Conservation (phyloP, 108 stramenopile species). For the Pseudonitzschia multiseries region DNA sequence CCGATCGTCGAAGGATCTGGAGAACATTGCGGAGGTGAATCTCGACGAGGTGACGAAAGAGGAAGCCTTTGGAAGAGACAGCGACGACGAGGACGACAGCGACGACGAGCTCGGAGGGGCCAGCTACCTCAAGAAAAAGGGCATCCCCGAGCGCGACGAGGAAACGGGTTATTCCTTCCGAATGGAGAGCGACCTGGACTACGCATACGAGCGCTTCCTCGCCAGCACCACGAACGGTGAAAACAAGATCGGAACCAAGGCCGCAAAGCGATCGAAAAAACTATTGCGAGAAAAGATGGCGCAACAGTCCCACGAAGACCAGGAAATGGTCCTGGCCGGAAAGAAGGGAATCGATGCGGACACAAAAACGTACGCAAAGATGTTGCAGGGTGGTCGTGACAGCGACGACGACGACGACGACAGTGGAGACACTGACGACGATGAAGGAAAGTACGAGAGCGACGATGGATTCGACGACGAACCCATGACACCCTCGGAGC, state of each 20-base stretch:
- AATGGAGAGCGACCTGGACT: constrained; percentile 85
- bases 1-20: constrained; percentile 57
- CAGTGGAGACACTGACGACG: no score
- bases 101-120: constrained; percentile 34
- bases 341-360: constrained; percentile 58
- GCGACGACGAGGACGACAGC: constrained; percentile 40
- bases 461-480: constrained; percentile 59
- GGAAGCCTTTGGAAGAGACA: constrained; percentile 60
- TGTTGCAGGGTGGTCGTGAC: constrained; percentile 67
- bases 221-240: constrained; percentile 67
- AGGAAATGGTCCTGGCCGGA: constrained; percentile 70
- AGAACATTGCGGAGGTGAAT: constrained; percentile 78
- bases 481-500: constrained; percentile 55
- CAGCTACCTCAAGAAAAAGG: constrained; percentile 3
- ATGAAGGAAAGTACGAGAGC: constrained; percentile 57
- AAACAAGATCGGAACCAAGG: constrained; percentile 78
- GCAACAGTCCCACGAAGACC: constrained; percentile 82
- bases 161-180: constrained; percentile 53
- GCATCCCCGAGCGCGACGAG: constrained; percentile 36
- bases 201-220: constrained; percentile 84
- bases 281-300: constrained; percentile 67
- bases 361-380: constrained; percentile 71
- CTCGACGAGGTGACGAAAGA: constrained; percentile 73
- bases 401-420: constrained; percentile 59
- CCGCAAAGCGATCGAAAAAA: constrained; percentile 84